Evolutionary conservation across 1,284 basidiomycete species (phyloP), one percentile per base, ranked within the genome.

Genomic region (Irpex rosettiformis): DNA sequence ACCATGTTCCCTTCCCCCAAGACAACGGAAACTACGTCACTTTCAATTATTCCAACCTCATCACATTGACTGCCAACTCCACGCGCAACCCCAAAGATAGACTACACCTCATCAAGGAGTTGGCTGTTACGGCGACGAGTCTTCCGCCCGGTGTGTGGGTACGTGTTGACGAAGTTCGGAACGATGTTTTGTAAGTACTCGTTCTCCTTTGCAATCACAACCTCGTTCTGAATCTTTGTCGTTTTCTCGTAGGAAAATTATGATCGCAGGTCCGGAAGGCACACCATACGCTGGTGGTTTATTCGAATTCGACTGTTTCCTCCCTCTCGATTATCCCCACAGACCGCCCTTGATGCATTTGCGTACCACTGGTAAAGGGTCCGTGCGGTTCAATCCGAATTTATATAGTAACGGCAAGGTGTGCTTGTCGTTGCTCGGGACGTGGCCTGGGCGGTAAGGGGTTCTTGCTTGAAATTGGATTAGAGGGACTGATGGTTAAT

Each of bases 231-330:
- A n/a, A n/a, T n/a, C n/a, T 55, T 52, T 22, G 27, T 11, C 10
- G 47, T 47, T 54, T 18, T 29, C 43, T 60, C 22, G 55, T 64
- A 81, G 80, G 25, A 83, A 83, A 62, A 72, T 80, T 51, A 76
- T 84, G 75, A 83, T 83, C 57, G 81, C 81, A 18, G 81, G 81
- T 1, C 81, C 81, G 10, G 77, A 78, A 57, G 77, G 74, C 28
- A 83, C 81, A 18, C 82, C 81, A 1, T 83, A 83, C 65, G 76
- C 75, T 6, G 76, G 77, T 11, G 81, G 81, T 1, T 67, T 84
- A n/a, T 83, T 82, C 65, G 82, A 82, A 66, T 83, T 83, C 60
- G 81, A 84, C 64, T 79, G 79, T 61, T 81, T 79, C 65, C 73
- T 83, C 58, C 81, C 81, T 13, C 64, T 82, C 13, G 67, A 77